Percentiles rank a stretch among this genome's conserved stretches.
phyloP scores from a whole-genome alignment of 2,329 filamentous ascomycete species.

The Penicillium sclerotiorum region DNA sequence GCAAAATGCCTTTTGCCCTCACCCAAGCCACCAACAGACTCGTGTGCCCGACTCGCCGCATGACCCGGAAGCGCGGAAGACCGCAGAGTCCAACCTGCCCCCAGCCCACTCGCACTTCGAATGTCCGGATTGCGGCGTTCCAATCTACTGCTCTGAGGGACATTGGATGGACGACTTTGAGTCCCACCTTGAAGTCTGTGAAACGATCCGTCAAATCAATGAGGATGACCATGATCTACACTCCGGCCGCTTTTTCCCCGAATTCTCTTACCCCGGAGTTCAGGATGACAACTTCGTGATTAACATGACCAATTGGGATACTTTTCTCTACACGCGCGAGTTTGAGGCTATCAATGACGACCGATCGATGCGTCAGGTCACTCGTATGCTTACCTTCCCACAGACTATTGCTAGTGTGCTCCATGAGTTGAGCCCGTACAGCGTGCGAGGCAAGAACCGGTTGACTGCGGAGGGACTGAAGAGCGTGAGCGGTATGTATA shows the following conservation, averaged over 20 bases:
- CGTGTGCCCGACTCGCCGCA: conserved; percentile 66
- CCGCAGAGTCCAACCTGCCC: conserved; percentile 53
- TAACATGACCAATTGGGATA: conserved; percentile 99
- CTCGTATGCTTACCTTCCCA: conserved; percentile 89
- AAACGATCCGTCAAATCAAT: conserved; percentile 88
- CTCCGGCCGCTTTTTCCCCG: conserved; percentile 87
- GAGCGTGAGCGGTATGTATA: conserved; percentile 87
- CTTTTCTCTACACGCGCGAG: conserved; percentile 87
- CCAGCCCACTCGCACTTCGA: conserved; percentile 89
- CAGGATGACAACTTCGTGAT: conserved; percentile 91
- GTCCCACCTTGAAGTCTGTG: conserved; percentile 86
- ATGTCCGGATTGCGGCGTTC: conserved; percentile 93
- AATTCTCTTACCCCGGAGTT: conserved; percentile 86
- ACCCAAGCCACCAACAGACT: conserved; percentile 80
- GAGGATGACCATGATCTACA: conserved; percentile 96
- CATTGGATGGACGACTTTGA: conserved; percentile 98
- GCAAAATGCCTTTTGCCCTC: conserved; percentile 90
- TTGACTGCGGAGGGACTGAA: conserved; percentile 88
- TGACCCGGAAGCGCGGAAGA: conserved; percentile 64
- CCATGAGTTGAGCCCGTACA: conserved; percentile 93
- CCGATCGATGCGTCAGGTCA: conserved; percentile 88
- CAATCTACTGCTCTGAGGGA: conserved; percentile 88
- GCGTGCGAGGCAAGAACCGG: conserved; percentile 71
- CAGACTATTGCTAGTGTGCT: conserved; percentile 87
- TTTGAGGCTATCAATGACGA: conserved; percentile 91